Percentiles rank a stretch among this genome's conserved stretches.
phyloP scores from a whole-genome alignment of 2,329 filamentous ascomycete genomes.

The Incumbomyces delicatus region DNA sequence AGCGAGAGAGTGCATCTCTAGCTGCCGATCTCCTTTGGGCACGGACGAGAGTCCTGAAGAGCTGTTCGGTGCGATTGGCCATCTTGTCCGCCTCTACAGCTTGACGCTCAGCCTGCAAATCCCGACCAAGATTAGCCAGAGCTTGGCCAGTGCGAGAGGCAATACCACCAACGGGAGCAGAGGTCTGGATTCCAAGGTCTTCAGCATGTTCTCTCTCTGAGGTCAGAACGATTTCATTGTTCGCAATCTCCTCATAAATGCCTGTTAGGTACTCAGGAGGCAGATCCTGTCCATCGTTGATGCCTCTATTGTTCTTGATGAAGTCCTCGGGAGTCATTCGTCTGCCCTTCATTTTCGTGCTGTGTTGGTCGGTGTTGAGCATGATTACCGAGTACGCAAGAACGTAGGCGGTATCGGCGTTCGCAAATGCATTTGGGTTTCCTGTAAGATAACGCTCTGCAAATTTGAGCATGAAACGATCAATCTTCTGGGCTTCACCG shows the following conservation, averaged over 20 bases:
- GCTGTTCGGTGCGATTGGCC: constrained; percentile 65
- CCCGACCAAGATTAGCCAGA: constrained; percentile 81
- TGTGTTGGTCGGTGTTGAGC: constrained; percentile 93
- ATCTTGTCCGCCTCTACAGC: constrained; percentile 95
- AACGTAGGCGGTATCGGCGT: constrained; percentile 95
- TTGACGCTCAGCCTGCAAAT: constrained; percentile 85
- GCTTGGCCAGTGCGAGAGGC: constrained; percentile 79
- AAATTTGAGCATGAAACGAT: constrained; percentile 99
- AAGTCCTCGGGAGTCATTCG: constrained; percentile 96
- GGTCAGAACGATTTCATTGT: constrained; percentile 87
- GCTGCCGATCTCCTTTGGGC: constrained; percentile 74
- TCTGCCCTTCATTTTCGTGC: constrained; percentile 65
- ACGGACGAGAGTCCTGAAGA: constrained; percentile 87
- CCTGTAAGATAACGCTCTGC: constrained; percentile 89
- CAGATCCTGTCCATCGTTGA: constrained; percentile 90
- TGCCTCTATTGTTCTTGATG: constrained; percentile 97
- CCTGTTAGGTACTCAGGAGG: constrained; percentile 81
- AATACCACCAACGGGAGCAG: constrained; percentile 54
- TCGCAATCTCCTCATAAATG: constrained; percentile 86
- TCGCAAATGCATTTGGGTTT: constrained; percentile 95
- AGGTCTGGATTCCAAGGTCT: constrained; percentile 56
- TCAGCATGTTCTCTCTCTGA: constrained; percentile 86
- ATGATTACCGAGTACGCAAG: constrained; percentile 93
- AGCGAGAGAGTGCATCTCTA: constrained; percentile 57
- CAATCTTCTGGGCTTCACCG: constrained; percentile 96